Evolutionary conservation across 2,329 filamentous ascomycete species (phyloP), one percentile per base, ranked within the genome.

Genomic region (Alternaria burnsii): DNA sequence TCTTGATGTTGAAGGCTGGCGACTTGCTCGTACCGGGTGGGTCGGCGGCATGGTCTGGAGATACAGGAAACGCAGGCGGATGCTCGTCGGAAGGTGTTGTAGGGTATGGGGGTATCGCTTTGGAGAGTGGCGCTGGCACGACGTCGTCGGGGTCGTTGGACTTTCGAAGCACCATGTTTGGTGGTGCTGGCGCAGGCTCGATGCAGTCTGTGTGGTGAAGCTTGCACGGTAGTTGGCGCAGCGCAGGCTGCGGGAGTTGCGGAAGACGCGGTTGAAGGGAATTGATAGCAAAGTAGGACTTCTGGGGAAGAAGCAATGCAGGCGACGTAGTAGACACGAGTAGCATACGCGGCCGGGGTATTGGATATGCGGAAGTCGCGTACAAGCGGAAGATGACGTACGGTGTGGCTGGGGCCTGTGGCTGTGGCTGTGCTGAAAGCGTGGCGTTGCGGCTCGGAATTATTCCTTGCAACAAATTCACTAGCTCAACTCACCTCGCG

Each of bases 101-200:
- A 14, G 82, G 82, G 56, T 84, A 83, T 2, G 82, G 82, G 24
- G 80, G 81, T 20, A 79, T 78, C 6, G 79, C 73, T 58, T 78
- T 75, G 7, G 73, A 75, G 10, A 80, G 75, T 7, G 79, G 76
- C 38, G 77, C 71, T 11, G 81, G 81, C 51, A 80, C 77, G 43
- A 81, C 73, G 47, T 66, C 69, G 30, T 72, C 72, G 14, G 74
- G 70, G 26, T 68, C 58, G 2, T 78, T 73, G 8, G 80, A 76
- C 62, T 82, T 82, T 55, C 80, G 79, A 48, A 82, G 80, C 52
- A 83, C 81, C 82, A 84, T 84, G 38, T 59, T 61, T 62, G 41
- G 48, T n/a, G 42, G 48, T 53, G 58, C 53, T 36, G 32, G 32
- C 32, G 14, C 32, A 36, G 14, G 32, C 32, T 36, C 5, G 32